Evolutionary conservation across 2,329 filamentous ascomycete genomes (phyloP).

Genomic region (Ophiostoma tasmaniense): DNA sequence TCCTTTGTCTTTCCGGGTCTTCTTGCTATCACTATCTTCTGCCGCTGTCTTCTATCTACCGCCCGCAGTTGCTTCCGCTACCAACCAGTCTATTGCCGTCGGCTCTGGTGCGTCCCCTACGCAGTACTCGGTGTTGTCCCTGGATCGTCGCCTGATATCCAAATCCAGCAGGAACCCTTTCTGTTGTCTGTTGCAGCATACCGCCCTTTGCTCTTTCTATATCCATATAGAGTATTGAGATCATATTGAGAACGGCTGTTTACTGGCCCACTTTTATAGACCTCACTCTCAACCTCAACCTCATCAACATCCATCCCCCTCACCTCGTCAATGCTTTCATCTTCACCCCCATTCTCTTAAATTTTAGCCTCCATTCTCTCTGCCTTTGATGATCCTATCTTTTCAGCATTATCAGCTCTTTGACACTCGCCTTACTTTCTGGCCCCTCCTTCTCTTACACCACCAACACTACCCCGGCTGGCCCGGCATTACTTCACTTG

Average conservation of each 20-base stretch:
- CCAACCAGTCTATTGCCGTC: background rate
- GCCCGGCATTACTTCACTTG: background rate
- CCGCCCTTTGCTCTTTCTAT: background rate
- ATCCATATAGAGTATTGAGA: too few species aligned
- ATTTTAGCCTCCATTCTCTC: background rate
- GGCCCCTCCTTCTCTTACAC: background rate
- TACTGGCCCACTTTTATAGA: background rate
- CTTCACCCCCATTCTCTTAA: background rate
- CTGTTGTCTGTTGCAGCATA: background rate
- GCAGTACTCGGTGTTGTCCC: background rate
- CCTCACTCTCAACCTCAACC: background rate
- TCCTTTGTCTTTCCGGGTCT: background rate
- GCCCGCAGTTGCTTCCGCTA: background rate
- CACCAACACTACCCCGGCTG: background rate
- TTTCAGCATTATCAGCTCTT: background rate
- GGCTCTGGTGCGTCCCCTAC: background rate
- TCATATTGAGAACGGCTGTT: background rate
- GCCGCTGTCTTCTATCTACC: background rate
- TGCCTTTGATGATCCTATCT: background rate
- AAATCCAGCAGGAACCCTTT: background rate
- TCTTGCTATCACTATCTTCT: background rate
- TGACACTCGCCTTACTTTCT: background rate
- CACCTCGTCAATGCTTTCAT: background rate
- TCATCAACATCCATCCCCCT: background rate
- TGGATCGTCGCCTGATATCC: background rate